These are phyloP conservation scores for Populus hybrid DNA, from an alignment of 441 rosid species.

Conservation along the genomic window DNA sequence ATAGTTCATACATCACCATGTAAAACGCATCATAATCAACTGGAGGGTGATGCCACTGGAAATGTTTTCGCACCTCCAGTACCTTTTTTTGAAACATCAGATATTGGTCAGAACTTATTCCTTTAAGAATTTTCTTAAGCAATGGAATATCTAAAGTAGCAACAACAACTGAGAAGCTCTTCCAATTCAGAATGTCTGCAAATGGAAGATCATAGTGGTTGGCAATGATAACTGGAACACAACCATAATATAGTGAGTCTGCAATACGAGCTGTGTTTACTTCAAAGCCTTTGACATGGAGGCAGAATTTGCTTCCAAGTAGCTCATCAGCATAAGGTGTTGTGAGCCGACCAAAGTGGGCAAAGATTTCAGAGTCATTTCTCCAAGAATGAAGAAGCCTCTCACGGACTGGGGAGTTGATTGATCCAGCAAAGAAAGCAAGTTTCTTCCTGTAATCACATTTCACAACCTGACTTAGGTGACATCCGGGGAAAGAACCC, in stretches of 20 bases:
- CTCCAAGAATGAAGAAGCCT: slow-evolving; percentile 46
- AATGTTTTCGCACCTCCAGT: slow-evolving; percentile 54
- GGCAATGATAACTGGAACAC: slow-evolving; percentile 58
- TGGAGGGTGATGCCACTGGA: slow-evolving; percentile 50
- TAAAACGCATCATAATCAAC: slow-evolving; percentile 50
- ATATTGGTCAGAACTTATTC: slow-evolving; percentile 28
- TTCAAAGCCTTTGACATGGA: slow-evolving; percentile 69
- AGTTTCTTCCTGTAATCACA: slow-evolving; percentile 46
- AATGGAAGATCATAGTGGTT: slow-evolving; percentile 66
- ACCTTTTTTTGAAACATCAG: slow-evolving; percentile 37
- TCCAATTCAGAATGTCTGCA: slow-evolving; percentile 55
- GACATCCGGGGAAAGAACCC: neutral
- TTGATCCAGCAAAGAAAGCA: slow-evolving; percentile 60
- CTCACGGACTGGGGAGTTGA: slow-evolving; percentile 56
- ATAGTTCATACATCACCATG: slow-evolving; percentile 61
- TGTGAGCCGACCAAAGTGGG: slow-evolving; percentile 41
- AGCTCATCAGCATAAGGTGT: slow-evolving; percentile 50
- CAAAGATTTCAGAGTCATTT: slow-evolving; percentile 51
- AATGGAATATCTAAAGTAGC: slow-evolving; percentile 52
- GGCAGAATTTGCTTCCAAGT: slow-evolving; percentile 63
- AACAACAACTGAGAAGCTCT: slow-evolving; percentile 49
- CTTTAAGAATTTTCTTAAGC: slow-evolving; percentile 48
- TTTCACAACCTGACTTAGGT: neutral
- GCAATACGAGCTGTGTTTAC: slow-evolving; percentile 60
- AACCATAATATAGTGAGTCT: slow-evolving; percentile 52